Evolutionary conservation across 140 eudicot species (phyloP), one percentile per base, ranked within the genome.

Genomic region (Cichorium intybus): DNA sequence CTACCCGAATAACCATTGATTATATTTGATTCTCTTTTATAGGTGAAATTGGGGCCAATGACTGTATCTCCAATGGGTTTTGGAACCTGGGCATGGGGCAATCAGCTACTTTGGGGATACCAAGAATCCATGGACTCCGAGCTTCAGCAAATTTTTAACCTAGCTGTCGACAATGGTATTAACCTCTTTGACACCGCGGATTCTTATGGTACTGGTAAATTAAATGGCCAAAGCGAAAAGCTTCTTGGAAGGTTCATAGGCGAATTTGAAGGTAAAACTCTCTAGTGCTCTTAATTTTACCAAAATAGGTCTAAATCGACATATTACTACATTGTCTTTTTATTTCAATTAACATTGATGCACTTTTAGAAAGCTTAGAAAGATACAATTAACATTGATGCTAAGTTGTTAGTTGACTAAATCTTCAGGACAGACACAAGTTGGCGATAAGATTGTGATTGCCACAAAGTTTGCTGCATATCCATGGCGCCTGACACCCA

Each of bases 81-180:
- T 58, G 99, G 99, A 50, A 92, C 99, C 0, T 92, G 99, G 99
- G 96, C 99, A 33, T 92, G 96, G 99, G 96, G 99, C 11, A 92
- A 92, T 51, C 96, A 92, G 76, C 82, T 92, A 48, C 79, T 88
- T 20, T 93, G 99, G 99, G 99, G 97, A 2, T 93, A 93, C 71
- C 79, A 86, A 26, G 79, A 88, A 71, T 85, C 90, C 3, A 88
- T 93, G 97, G 97, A 93, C 73, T 7, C 56, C 71, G 88, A 93
- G 68, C 97, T 93, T 60, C 95, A 88, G 51, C 85, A 76, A 39
- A 39, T 77, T 7, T 93, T 93, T 65, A 84, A 88, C 74, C 69
- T 93, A 8, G 94, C 97, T 43, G 75, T 93, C 70, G 83, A 86
- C 64, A 93, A 88, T 60, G 97, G 93, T 9, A 69, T 93, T 21